A percentile compares a stretch with the other conserved stretches of the same genome.
phyloP scores from a whole-genome alignment of 2,329 filamentous ascomycete species.

The Penicillium sp. region DNA sequence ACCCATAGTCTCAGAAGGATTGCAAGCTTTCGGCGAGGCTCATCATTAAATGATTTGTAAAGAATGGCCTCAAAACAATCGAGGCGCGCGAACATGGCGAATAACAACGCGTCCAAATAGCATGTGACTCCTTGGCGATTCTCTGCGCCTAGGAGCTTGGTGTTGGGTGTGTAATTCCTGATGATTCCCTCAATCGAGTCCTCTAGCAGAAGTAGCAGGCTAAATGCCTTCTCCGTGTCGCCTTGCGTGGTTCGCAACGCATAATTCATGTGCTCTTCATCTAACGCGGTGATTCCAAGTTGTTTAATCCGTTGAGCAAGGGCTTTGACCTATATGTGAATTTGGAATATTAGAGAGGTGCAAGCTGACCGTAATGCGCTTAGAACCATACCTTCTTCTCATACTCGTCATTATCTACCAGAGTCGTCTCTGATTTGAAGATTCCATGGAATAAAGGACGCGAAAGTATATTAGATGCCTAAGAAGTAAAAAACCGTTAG shows the following conservation, averaged over 20 bases:
- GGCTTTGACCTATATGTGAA: slow-evolving; percentile 47
- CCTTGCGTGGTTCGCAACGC: slow-evolving; percentile 64
- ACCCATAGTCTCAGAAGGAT: slow-evolving; percentile 84
- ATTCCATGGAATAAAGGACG: slow-evolving; percentile 33
- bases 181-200: slow-evolving; percentile 79
- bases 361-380: neutral
- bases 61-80: slow-evolving; percentile 92
- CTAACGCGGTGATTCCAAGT: slow-evolving; percentile 56
- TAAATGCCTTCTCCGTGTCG: slow-evolving; percentile 71
- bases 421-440: slow-evolving; percentile 29
- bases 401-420: slow-evolving; percentile 29
- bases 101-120: slow-evolving; percentile 86
- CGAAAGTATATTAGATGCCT: slow-evolving; percentile 28
- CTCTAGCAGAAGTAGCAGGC: slow-evolving; percentile 74
- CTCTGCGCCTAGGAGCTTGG: slow-evolving; percentile 77
- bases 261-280: slow-evolving; percentile 63
- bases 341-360: slow-evolving; percentile 13
- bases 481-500: slow-evolving; percentile 12
- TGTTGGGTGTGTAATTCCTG: slow-evolving; percentile 68
- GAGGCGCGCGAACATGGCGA: slow-evolving; percentile 91
- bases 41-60: slow-evolving; percentile 73
- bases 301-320: slow-evolving; percentile 54
- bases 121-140: slow-evolving; percentile 89
- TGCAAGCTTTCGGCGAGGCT: slow-evolving; percentile 70
- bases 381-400: slow-evolving; percentile 36